Evolutionary conservation across 2,329 filamentous ascomycete genomes (phyloP), one percentile per base, ranked within the genome.

Genomic region (Phaeosphaeriaceae sp.): DNA sequence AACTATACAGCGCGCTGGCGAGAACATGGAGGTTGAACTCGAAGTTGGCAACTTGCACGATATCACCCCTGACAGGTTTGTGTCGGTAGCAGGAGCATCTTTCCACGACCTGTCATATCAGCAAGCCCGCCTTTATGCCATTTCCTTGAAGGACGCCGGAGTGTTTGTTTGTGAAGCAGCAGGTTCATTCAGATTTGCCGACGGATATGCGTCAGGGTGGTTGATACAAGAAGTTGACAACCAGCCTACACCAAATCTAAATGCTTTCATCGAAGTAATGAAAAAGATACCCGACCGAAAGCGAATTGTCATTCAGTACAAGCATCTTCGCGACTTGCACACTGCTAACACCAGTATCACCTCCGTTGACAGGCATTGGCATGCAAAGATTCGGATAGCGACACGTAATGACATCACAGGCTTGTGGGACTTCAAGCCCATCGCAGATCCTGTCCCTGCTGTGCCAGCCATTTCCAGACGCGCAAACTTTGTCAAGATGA

Each of bases 51-150:
- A 99, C 70, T 81, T 99, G 54, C 94, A 99, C 77, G 84, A 83
- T 48, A 99, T 99, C 71, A 97, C 94, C 3, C 94, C 95, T 12
- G 92, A 97, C 75, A 88, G 92, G 52, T 99, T 97, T 69, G 89
- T 97, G 45, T 90, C 92, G 4, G 93, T 97, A 35, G 90, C 92
- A 34, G 95, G 94, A 16, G 94, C 87, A 18, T 93, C 92, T 50
- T 97, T 99, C 79, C 95, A 99, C 76, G 86, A 96, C 70, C 80
- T 99, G 15, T 99, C 95, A 1, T 99, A 99, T 73, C 94, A 99
- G 70, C 92, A 97, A 75, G 92, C 94, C n/a, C 87, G 94, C 8
- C 83, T 97, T 4, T 97, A 97, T 71, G 93, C 92, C 28, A 92
- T 99, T 49, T 87, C 92, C 8, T 89, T 92, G 63, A 88, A 92